These are phyloP conservation scores for Babesia sp. DNA, from an alignment of 169 alveolate species.

Conservation along the genomic window DNA sequence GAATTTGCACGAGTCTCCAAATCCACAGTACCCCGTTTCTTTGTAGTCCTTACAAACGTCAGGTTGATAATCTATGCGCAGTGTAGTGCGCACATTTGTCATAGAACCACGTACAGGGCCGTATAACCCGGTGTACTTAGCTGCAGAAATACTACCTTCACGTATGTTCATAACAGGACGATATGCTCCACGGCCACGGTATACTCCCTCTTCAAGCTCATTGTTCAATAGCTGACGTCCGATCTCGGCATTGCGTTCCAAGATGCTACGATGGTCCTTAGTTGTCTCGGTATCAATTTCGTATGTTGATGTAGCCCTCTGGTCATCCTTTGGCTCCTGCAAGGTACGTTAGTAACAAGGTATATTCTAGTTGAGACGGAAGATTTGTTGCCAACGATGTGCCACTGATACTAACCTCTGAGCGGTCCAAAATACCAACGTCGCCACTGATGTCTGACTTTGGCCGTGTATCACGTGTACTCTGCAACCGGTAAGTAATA, in stretches of 20 bases:
- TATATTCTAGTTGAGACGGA: background rate
- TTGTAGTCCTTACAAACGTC: slow-evolving; percentile 95
- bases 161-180: slow-evolving; percentile 73
- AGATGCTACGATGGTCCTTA: slow-evolving; percentile 78
- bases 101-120: slow-evolving; percentile 88
- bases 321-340: slow-evolving; percentile 29
- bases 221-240: slow-evolving; percentile 80
- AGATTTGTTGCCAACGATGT: background rate
- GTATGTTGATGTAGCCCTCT: slow-evolving; percentile 65
- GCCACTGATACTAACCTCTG: slow-evolving; percentile 20
- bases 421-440: slow-evolving; percentile 3
- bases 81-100: slow-evolving; percentile 87
- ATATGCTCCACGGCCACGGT: slow-evolving; percentile 86
- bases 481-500: background rate
- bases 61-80: slow-evolving; percentile 94
- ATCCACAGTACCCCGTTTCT: slow-evolving; percentile 97
- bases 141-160: slow-evolving; percentile 81
- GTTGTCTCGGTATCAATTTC: slow-evolving; percentile 78
- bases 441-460: background rate
- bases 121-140: slow-evolving; percentile 82
- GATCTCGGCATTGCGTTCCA: slow-evolving; percentile 81
- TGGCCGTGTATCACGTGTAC: slow-evolving; percentile 1
- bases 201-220: slow-evolving; percentile 78
- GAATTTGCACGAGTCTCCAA: slow-evolving; percentile 96
- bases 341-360: background rate